Evolutionary conservation across 352 stramenopile genomes (phyloP), one percentile per base, ranked within the genome.

Genomic region (Phytophthora europaea): DNA sequence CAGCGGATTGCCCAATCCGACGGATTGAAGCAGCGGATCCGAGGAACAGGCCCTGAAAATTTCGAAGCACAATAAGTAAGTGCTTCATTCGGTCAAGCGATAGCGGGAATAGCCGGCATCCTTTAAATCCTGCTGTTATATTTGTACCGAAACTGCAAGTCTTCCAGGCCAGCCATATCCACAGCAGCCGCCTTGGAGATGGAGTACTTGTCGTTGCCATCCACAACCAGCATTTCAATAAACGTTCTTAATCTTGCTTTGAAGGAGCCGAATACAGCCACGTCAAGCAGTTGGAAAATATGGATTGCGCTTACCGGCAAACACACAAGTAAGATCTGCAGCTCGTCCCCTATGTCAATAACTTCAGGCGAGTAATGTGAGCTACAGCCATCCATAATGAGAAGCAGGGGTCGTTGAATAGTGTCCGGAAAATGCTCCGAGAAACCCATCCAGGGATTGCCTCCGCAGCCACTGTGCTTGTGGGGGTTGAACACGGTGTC

Each of bases 381-480:
- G 6, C 10, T 48, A 6, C 2, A 48, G 2, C 40, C 40, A 48
- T 48, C 40, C 13, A 48, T 48, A n/a, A 48, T 48, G 3, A 22
- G 7, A 12, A 22, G 40, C 40, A 48, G 6, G 7, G 40, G 40
- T 8, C 40, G 40, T 13, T 12, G 16, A 20, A 48, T n/a, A 8
- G 40, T 20, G 5, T 0, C 13, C 4, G 40, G 16, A 6, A 48
- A 15, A 6, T 20, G 13, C 40, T 48, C 26, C 26, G 26, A 31
- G 7, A 31, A 31, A 31, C n/a, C 65, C 72, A 83, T n/a, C 66
- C 63, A 7, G 73, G 55, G 15, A 79, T 61, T 0, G 70, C 70
- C 10, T 74, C 73, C 0, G 40, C 62, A 22, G 63, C 47, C 1
- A 77, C 65, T 15, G 23, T 38, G 13, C 62, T 65, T 10, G 54